Percentiles rank a stretch among this genome's conserved stretches.
Conservation (phyloP, 148 eudicot genomes). For the Heliosperma pusillum region DNA sequence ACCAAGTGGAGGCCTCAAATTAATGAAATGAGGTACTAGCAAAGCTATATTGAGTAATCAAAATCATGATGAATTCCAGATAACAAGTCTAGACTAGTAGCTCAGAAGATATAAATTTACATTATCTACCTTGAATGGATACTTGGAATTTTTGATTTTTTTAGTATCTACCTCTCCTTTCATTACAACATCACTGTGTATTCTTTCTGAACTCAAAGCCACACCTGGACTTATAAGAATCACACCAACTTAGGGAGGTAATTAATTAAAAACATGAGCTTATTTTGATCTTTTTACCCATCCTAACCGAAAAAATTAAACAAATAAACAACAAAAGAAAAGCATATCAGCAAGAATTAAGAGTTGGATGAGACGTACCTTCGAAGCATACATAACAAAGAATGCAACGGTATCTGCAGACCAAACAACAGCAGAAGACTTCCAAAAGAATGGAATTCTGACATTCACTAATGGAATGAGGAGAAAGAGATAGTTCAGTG, state of each 20-base stretch:
- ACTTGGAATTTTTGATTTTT: no score
- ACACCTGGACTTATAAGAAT: not conserved
- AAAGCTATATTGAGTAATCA: no score
- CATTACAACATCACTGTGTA: no score
- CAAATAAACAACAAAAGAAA: not conserved
- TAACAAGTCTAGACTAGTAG: no score
- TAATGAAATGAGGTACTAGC: no score
- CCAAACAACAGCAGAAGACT: slow-evolving; percentile 95
- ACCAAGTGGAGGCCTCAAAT: no score
- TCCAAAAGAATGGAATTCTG: slow-evolving; percentile 80
- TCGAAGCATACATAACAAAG: slow-evolving; percentile 92
- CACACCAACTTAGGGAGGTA: not conserved
- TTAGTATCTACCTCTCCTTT: no score
- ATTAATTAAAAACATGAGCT: not conserved
- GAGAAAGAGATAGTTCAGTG: slow-evolving; percentile 88
- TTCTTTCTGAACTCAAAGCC: not conserved
- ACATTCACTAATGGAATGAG: no score
- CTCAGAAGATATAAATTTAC: no score
- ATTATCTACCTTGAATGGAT: no score
- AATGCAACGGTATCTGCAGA: slow-evolving; percentile 84
- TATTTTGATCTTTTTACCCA: slow-evolving; percentile 65
- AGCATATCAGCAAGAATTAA: not conserved
- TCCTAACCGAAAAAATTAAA: slow-evolving; percentile 45
- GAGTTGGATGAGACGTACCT: slow-evolving; percentile 39
- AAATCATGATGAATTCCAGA: no score